phyloP scores from a whole-genome alignment of 306 rosid genomes.

The Fagus sylvatica region DNA sequence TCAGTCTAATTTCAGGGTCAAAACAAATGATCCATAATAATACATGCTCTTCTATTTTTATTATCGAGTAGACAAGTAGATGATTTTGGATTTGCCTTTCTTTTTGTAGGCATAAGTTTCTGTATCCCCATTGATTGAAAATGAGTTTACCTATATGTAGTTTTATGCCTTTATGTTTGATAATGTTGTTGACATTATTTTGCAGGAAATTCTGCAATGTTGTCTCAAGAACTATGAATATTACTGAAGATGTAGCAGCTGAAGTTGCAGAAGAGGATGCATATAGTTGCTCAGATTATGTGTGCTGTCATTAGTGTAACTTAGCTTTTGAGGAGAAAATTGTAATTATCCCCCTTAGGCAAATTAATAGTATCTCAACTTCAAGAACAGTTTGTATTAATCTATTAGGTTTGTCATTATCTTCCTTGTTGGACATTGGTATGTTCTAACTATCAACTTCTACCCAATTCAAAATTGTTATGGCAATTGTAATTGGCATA shows the following conservation, averaged over 20 bases:
- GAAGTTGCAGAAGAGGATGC: constrained; percentile 31
- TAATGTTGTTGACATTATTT: constrained; percentile 13
- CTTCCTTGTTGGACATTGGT: constrained; percentile 16
- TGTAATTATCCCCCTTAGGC: constrained; percentile 29
- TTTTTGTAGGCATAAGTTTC: neutral
- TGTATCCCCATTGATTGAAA: neutral
- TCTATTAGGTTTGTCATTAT: constrained; percentile 13
- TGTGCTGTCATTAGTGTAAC: constrained; percentile 13
- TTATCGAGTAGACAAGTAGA: neutral
- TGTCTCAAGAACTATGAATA: constrained; percentile 30
- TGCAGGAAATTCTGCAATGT: constrained; percentile 50
- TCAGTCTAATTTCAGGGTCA: neutral
- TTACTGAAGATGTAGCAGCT: constrained; percentile 14
- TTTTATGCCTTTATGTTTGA: neutral
- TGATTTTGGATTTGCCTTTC: neutral
- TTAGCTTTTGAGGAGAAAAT: constrained; percentile 16
- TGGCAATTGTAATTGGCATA: neutral
- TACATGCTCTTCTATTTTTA: neutral
- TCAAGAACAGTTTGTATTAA: constrained; percentile 24
- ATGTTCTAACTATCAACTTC: constrained; percentile 1
- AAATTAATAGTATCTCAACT: constrained; percentile 31
- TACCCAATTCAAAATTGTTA: neutral
- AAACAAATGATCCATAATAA: neutral
- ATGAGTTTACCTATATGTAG: neutral
- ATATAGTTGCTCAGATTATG: constrained; percentile 26